Base-by-base conservation (phyloP, 345 rosid species). In the Eutrema japonicum region DNA sequence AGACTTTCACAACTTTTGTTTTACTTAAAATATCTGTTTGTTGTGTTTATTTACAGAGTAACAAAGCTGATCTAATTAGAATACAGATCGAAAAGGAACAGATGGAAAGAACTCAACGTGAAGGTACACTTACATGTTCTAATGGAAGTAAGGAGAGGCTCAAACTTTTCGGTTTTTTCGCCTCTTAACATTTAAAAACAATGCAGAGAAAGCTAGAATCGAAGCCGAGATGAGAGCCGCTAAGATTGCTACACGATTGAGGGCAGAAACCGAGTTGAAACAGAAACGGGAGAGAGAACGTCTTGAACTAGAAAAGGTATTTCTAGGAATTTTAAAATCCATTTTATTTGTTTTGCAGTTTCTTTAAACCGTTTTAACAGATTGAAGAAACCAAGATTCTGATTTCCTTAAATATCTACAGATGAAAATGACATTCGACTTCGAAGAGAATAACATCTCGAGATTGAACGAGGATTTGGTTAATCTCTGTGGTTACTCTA, bases 151-250 rank as follows among this genome's bases (percentile, higher is more conserved):
- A 29, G 27, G 43, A 36, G 18, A 7, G 3, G 14, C 55, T 60
- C 9, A 33, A 26, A 47, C 14, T 47, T 37, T 46, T 35, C 6
- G 5, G 22, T 43, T 6, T 46, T 16, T 67, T 30, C 30, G 27
- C 14, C 60, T 47, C 32, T 70, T 61, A 27, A 37, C 6, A 10
- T 63, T 46, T 54, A 3, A 2, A n/a, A 1, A 0, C 42, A 60
- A 61, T 79, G 66, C 89, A 93, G 96, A 94, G 77, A 87, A 78
- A 66, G 86, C 87, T 12, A 83, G 79, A 77, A 88, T 89, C 56
- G 97, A 88, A 80, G 91, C 95, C 2, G 87, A 85, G 72, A 85
- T 91, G 11, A 75, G 65, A 82, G 92, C 89, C 36, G 90, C 93
- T 30, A 84, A 79, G 83, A 81, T 81, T 65, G 90, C 94, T 50